Evolutionary conservation across 495 filamentous ascomycete genomes (phyloP).

Genomic region (Ascodesmis nigricans): DNA sequence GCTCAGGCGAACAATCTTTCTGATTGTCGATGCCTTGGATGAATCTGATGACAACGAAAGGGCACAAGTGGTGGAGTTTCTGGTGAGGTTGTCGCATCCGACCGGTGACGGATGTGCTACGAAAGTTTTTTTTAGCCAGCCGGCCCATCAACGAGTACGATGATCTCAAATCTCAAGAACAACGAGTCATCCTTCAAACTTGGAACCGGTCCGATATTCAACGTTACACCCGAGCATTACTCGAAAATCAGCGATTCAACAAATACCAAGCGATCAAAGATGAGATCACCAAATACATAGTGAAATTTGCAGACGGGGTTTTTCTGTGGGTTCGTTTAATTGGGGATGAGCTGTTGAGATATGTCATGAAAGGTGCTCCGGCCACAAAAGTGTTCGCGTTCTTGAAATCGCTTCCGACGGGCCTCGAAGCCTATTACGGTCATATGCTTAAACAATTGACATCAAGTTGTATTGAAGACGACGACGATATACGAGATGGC

Average conservation of each 20-base stretch:
- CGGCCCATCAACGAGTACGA: background rate
- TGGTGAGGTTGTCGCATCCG: background rate
- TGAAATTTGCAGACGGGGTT: constrained; percentile 9
- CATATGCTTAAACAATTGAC: constrained; percentile 1
- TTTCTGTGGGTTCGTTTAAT: constrained; percentile 16
- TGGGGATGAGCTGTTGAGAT: constrained; percentile 5
- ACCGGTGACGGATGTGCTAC: background rate
- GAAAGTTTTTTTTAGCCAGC: constrained; percentile 2
- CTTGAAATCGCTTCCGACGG: background rate
- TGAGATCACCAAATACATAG: constrained; percentile 1
- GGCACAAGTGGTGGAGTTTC: background rate
- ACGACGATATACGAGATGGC: background rate
- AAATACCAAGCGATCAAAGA: background rate
- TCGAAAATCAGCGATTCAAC: background rate
- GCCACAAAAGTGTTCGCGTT: background rate
- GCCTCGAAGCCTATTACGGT: background rate
- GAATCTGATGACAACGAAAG: constrained; percentile 1
- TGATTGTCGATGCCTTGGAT: constrained; percentile 2
- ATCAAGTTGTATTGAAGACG: background rate
- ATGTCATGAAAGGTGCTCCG: background rate
- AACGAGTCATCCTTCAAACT: background rate
- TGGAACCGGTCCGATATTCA: constrained; percentile 1
- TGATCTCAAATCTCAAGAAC: too few species aligned
- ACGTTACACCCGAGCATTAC: background rate
- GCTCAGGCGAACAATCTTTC: background rate